Conservation (phyloP, 169 alveolate species). For the Cryptosporidium baileyi region DNA sequence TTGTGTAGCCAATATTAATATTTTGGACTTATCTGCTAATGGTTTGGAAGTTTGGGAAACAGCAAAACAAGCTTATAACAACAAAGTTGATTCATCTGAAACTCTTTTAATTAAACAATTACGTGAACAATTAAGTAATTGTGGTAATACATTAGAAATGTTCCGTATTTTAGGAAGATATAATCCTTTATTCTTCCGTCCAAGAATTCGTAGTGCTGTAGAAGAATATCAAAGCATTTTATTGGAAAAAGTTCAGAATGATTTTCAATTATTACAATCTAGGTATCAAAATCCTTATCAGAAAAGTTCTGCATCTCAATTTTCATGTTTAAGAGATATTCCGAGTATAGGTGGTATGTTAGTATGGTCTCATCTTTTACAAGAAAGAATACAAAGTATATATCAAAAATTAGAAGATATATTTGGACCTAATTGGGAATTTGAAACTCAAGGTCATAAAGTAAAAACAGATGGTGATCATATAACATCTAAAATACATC, state of each 20-base stretch:
- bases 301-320: constrained; percentile 86
- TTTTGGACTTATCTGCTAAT: constrained; percentile 75
- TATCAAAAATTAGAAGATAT: constrained; percentile 81
- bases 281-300: constrained; percentile 88
- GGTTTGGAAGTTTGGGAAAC: constrained; percentile 84
- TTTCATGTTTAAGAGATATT: constrained; percentile 90
- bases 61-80: constrained; percentile 88
- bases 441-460: constrained; percentile 81
- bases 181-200: constrained; percentile 93
- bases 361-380: constrained; percentile 91
- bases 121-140: constrained; percentile 93
- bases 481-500: constrained; percentile 83
- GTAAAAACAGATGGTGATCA: constrained; percentile 91
- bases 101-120: constrained; percentile 91
- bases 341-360: constrained; percentile 93
- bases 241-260: constrained; percentile 89
- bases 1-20: constrained; percentile 74
- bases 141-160: constrained; percentile 94
- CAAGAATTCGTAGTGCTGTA: constrained; percentile 95
- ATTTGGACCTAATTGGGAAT: constrained; percentile 66
- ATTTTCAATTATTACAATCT: constrained; percentile 87
- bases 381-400: constrained; percentile 94
- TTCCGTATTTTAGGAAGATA: constrained; percentile 92
- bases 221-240: constrained; percentile 94
- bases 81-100: constrained; percentile 92